These are phyloP conservation scores for Podaxis rugospora DNA, from an alignment of 768 basidiomycete species.

Conservation along the genomic window DNA sequence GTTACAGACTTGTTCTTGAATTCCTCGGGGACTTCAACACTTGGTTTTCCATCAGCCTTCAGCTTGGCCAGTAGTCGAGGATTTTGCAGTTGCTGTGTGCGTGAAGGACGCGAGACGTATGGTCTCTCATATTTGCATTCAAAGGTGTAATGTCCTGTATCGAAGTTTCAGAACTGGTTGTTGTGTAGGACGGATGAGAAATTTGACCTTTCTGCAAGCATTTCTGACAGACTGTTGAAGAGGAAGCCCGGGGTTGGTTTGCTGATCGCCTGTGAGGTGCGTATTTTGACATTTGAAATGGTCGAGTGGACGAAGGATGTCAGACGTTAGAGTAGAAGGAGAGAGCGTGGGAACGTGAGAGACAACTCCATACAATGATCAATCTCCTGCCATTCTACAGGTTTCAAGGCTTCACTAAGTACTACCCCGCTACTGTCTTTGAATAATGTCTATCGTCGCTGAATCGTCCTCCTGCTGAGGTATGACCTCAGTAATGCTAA, in stretches of 20 bases:
- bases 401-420: no score
- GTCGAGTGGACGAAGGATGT: not conserved
- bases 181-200: slow-evolving; percentile 11
- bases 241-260: slow-evolving; percentile 59
- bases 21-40: slow-evolving; percentile 85
- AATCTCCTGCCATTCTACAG: not conserved
- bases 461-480: no score
- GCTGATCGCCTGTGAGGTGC: slow-evolving; percentile 65
- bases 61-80: slow-evolving; percentile 64
- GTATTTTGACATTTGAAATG: slow-evolving; percentile 64
- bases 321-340: not conserved
- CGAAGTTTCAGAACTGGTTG: not conserved
- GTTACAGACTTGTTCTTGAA: slow-evolving; percentile 77
- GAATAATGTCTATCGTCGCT: no score
- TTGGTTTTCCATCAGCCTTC: slow-evolving; percentile 67
- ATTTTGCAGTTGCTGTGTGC: slow-evolving; percentile 82
- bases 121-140: slow-evolving; percentile 81
- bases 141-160: slow-evolving; percentile 82
- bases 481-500: no score
- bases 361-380: no score
- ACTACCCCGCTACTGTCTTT: no score
- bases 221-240: slow-evolving; percentile 77
- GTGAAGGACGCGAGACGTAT: slow-evolving; percentile 86
- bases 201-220: slow-evolving; percentile 61
- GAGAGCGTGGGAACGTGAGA: not conserved